A percentile compares a stretch with the other conserved stretches of the same genome.
Conservation (phyloP, 352 stramenopile genomes). For the Pythium periplocum region DNA sequence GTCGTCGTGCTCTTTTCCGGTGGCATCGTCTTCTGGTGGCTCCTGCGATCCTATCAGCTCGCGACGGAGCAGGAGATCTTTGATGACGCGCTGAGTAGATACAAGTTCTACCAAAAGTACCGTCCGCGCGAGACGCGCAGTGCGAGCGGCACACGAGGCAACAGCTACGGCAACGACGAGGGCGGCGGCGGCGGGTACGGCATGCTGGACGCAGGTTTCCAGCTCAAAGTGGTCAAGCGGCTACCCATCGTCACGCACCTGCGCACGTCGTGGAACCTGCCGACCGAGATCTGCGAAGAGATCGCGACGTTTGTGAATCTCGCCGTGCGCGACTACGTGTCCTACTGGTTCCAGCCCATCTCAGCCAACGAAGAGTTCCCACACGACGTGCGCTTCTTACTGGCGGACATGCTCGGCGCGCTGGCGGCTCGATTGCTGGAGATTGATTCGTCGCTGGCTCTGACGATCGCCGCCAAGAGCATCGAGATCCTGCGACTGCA, state of each 20-base stretch:
- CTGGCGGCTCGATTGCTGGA: slow-evolving; percentile 50
- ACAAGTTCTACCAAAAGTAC: slow-evolving; percentile 52
- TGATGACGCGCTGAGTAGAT: slow-evolving; percentile 40
- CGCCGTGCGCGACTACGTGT: slow-evolving; percentile 55
- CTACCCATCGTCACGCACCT: slow-evolving; percentile 56
- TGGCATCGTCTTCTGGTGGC: slow-evolving; percentile 52
- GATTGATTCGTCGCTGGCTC: slow-evolving; percentile 62
- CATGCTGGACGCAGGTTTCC: slow-evolving; percentile 34
- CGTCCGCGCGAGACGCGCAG: slow-evolving; percentile 20
- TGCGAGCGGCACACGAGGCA: neutral
- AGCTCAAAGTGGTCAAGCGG: slow-evolving; percentile 49
- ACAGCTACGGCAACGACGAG: neutral
- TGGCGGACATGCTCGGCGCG: slow-evolving; percentile 58
- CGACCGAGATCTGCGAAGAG: slow-evolving; percentile 54
- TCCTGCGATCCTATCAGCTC: slow-evolving; percentile 59
- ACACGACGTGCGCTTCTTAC: slow-evolving; percentile 53
- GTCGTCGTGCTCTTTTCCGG: slow-evolving; percentile 37
- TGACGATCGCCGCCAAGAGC: slow-evolving; percentile 53
- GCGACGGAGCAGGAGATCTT: slow-evolving; percentile 54
- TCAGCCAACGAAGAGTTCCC: slow-evolving; percentile 67
- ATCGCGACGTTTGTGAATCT: slow-evolving; percentile 45
- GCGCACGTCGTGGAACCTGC: slow-evolving; percentile 50
- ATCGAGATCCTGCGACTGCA: slow-evolving; percentile 67
- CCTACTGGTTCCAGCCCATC: slow-evolving; percentile 60
- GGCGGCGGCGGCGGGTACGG: neutral